These are phyloP conservation scores for Ophiocordyceps camponoti-leonardi DNA, from an alignment of 2,329 filamentous ascomycete species.

Conservation along the genomic window DNA sequence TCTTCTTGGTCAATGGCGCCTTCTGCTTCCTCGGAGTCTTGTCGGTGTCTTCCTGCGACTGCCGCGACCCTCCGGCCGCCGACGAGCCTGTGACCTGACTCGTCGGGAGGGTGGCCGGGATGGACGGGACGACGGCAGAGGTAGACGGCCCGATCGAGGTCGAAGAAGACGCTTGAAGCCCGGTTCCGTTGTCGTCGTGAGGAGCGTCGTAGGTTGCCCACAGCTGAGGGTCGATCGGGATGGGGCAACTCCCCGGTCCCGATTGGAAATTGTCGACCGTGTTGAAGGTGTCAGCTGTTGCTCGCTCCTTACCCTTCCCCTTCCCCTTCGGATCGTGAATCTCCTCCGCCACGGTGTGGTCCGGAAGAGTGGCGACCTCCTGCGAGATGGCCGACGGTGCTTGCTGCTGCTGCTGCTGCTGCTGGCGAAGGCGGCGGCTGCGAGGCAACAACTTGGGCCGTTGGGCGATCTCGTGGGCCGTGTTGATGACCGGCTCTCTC, in stretches of 20 bases:
- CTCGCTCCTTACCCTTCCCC: neutral
- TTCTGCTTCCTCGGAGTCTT: conserved; percentile 1
- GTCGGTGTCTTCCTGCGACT: neutral
- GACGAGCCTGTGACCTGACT: neutral
- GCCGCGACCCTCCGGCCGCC: neutral
- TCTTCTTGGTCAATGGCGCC: neutral
- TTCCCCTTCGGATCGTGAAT: neutral
- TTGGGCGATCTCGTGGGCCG: no score
- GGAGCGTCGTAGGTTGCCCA: neutral
- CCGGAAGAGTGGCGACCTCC: no score
- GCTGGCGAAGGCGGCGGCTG: no score
- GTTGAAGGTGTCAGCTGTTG: neutral
- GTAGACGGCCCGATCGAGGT: neutral
- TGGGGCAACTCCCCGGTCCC: neutral
- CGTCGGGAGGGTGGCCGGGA: neutral
- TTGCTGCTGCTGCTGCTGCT: no score
- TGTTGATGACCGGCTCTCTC: no score
- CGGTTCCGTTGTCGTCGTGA: no score
- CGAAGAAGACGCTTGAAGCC: no score
- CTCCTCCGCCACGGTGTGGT: no score
- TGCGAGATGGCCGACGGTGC: no score
- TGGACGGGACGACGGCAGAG: neutral
- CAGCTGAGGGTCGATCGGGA: neutral
- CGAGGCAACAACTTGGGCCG: no score
- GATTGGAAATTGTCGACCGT: neutral